Conservation (phyloP, 2,329 filamentous ascomycete genomes). For the Pseudogymnoascus sp. region DNA sequence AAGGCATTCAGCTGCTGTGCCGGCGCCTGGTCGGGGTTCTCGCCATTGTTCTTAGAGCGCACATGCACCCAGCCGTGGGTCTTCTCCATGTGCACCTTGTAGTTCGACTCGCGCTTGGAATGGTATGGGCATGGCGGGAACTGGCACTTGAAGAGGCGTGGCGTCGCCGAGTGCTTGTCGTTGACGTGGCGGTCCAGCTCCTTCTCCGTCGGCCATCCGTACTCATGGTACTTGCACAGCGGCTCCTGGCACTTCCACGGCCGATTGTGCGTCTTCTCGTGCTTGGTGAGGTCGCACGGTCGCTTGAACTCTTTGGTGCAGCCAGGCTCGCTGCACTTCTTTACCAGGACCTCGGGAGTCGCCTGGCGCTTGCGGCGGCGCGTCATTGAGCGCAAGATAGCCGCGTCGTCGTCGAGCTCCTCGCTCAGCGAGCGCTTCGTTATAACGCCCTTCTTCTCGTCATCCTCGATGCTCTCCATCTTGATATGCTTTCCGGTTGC, state of each 20-base stretch:
- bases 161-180: constrained; percentile 82
- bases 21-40: constrained; percentile 43
- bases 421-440: constrained; percentile 63
- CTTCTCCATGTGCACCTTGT: constrained; percentile 99
- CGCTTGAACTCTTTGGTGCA: constrained; percentile 94
- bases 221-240: constrained; percentile 81
- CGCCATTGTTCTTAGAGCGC: constrained; percentile 86
- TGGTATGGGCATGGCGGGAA: constrained; percentile 84
- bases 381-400: constrained; percentile 86
- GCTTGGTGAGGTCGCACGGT: constrained; percentile 95
- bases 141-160: constrained; percentile 75
- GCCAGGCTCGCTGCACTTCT: constrained; percentile 65
- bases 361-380: constrained; percentile 93
- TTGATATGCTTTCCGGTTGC: constrained; percentile 61
- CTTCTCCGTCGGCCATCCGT: constrained; percentile 96
- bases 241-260: constrained; percentile 85
- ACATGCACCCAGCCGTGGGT: constrained; percentile 86
- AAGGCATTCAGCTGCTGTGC: constrained; percentile 40
- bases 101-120: constrained; percentile 93
- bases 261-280: constrained; percentile 94
- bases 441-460: constrained; percentile 39
- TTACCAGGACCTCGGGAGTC: constrained; percentile 71
- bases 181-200: constrained; percentile 94
- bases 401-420: constrained; percentile 72
- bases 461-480: constrained; percentile 45